Evolutionary conservation across 2,329 filamentous ascomycete genomes (phyloP), one percentile per base, ranked within the genome.

Genomic region (Phialophora macrospora): DNA sequence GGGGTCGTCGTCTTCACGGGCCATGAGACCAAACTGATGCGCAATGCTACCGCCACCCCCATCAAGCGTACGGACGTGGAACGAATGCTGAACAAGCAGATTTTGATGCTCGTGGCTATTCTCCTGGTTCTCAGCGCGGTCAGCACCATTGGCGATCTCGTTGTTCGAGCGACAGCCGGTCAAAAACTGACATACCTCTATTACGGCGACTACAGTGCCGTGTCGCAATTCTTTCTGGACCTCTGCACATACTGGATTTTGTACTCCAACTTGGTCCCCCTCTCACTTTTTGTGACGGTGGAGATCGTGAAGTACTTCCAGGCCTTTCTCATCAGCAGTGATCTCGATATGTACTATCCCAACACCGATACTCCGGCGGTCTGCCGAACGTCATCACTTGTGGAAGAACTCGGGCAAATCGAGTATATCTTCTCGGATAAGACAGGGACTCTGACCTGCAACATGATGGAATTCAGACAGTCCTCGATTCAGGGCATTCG

Each of bases 371-470:
- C 94, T 0, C 93, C 95, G 12, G 93, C 95, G 4, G 96, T 95
- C 70, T 99, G 95, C 79, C 88, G 95, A 73, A 99, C 95, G 0
- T 98, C 94, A 1, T 97, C 93, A 71, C 82, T 99, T 75, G 95
- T 99, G 11, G 95, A 99, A 80, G 96, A 99, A 75, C 81, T 99
- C 52, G 95, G 95, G 62, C 97, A 98, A 85, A 96, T 99, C 52
- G 95, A 98, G 75, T 99, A 96, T 74, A 95, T 99, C 70, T 99
- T 99, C 77, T 97, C 93, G 0, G 94, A 98, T 82, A 98, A 98
- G 82, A 98, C 94, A 1, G 94, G 94, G 51, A 98, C 94, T 3
- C 82, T 98, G 74, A 98, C 94, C n/a, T 96, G 93, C 80, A 98
- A 98, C 75, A 89, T 92, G 84, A 98, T 99, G 95, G 94, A 98